Percentiles rank a stretch among this genome's conserved stretches.
Evolutionary conservation across 768 basidiomycete genomes (phyloP).

Genomic region (Inosperma sp.): DNA sequence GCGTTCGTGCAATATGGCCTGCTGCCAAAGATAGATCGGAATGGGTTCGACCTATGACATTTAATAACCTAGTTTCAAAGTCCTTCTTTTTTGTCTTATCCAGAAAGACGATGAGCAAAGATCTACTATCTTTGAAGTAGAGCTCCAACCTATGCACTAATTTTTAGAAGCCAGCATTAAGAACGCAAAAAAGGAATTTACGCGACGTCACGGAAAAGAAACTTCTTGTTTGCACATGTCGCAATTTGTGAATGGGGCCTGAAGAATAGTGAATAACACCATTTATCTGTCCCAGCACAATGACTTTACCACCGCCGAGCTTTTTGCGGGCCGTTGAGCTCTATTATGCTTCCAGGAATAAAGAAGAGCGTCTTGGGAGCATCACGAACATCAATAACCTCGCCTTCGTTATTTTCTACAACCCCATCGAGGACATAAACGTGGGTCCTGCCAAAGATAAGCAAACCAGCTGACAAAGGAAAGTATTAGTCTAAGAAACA

Average conservation of each 20-base stretch:
- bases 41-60: constrained; percentile 41
- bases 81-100: constrained; percentile 61
- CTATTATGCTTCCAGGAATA: constrained; percentile 79
- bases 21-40: constrained; percentile 31
- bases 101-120: constrained; percentile 77
- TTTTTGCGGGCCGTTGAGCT: constrained; percentile 72
- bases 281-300: neutral
- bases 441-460: constrained; percentile 82
- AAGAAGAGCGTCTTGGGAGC: constrained; percentile 78
- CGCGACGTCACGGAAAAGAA: constrained; percentile 90
- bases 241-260: constrained; percentile 81
- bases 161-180: neutral
- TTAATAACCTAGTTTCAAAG: constrained; percentile 49
- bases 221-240: constrained; percentile 74
- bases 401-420: constrained; percentile 80
- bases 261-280: constrained; percentile 7
- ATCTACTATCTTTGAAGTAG: constrained; percentile 90
- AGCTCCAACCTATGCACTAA: constrained; percentile 63
- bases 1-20: constrained; percentile 44
- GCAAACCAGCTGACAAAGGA: constrained; percentile 61
- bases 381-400: constrained; percentile 83
- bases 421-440: constrained; percentile 90
- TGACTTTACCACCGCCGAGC: constrained; percentile 77
- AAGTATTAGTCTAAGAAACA: neutral
- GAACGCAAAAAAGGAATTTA: constrained; percentile 37